Evolutionary conservation across 1,284 basidiomycete genomes (phyloP).

Genomic region (Pterula multifida): DNA sequence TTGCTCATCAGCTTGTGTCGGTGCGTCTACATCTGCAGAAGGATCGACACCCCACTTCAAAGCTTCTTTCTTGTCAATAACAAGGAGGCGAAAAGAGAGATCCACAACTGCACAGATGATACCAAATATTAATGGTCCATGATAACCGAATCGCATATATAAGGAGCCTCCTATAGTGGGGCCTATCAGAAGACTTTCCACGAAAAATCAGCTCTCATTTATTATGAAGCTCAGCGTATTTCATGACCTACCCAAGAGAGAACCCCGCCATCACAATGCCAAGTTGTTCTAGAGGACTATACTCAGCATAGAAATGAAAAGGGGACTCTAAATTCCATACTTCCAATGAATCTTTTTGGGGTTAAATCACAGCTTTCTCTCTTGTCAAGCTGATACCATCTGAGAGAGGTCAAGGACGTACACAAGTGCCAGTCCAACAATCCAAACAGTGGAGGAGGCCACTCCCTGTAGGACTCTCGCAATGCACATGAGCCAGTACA

Average conservation of each 20-base stretch:
- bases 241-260: constrained; percentile 30
- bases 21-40: constrained; percentile 10
- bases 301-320: constrained; percentile 7
- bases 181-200: constrained; percentile 37
- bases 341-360: constrained; percentile 43
- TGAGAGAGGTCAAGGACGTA: constrained; percentile 18
- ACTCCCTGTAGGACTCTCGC: constrained; percentile 65
- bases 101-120: constrained; percentile 50
- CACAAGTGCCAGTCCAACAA: constrained; percentile 63
- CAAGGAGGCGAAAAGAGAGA: constrained; percentile 44
- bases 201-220: neutral
- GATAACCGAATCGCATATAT: constrained; percentile 56
- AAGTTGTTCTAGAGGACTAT: constrained; percentile 39
- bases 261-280: constrained; percentile 62
- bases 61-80: constrained; percentile 55
- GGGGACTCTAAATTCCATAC: constrained; percentile 33
- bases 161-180: constrained; percentile 63
- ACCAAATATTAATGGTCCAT: constrained; percentile 65
- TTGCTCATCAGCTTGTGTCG: constrained; percentile 3
- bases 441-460: constrained; percentile 67
- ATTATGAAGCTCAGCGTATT: constrained; percentile 8
- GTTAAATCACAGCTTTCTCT: constrained; percentile 52
- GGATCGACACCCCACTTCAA: constrained; percentile 41
- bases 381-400: constrained; percentile 5
- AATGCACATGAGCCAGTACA: constrained; percentile 60